A percentile compares a stretch with the other conserved stretches of the same genome.
Evolutionary conservation across 208 protist genomes (phyloP).

Genomic region (Tetramitus jugosus): DNA sequence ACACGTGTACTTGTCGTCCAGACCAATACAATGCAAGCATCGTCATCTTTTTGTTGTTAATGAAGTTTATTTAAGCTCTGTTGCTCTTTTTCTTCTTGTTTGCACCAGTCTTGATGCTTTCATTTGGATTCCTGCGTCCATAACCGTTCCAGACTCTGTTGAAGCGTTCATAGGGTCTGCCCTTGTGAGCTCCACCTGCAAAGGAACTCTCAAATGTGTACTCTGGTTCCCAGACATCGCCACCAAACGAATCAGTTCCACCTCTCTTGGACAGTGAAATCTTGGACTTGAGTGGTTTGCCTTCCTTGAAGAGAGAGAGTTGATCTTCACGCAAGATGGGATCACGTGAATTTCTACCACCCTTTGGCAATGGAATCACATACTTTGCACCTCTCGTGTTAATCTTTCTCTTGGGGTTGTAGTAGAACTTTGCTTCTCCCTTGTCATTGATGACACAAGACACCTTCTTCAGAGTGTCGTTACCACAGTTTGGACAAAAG

Average conservation of each 20-base stretch:
- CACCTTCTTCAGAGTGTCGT: not conserved
- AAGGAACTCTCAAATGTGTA: not conserved
- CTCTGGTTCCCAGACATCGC: not conserved
- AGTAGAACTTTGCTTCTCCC: not conserved
- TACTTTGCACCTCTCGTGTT: not conserved
- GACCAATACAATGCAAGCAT: too few relatives aligned
- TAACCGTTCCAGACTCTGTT: not conserved
- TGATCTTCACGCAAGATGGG: not conserved
- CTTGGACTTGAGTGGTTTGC: not conserved
- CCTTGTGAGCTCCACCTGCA: not conserved
- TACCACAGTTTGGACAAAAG: constrained; percentile 10
- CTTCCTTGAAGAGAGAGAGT: not conserved
- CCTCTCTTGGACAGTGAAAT: not conserved
- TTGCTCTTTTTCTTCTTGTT: constrained; percentile 11
- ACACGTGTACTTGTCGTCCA: too few relatives aligned
- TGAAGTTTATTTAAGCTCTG: too few relatives aligned
- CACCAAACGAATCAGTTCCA: not conserved
- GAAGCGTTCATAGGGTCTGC: not conserved
- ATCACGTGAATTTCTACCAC: not conserved
- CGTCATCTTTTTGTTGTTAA: too few relatives aligned
- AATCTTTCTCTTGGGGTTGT: not conserved
- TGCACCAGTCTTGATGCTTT: not conserved
- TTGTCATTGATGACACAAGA: not conserved
- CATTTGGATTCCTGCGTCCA: constrained; percentile 7
- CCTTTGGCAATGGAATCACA: not conserved